Percentiles rank a stretch among this genome's conserved stretches.
Conservation (phyloP, 768 basidiomycete species). For the Boletus subparvulus region DNA sequence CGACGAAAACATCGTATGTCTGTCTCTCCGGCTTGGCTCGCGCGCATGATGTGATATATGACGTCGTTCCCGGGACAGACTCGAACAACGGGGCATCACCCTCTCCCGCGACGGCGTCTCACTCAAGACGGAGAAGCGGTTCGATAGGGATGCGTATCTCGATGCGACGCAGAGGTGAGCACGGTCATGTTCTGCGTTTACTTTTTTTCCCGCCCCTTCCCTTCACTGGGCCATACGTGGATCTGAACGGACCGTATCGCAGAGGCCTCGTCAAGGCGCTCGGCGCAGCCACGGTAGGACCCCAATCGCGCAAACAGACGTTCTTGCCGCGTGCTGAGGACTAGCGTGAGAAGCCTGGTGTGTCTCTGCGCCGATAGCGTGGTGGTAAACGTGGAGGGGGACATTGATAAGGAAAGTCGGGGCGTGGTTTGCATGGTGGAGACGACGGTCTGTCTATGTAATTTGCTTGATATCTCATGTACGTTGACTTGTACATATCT, state of each 20-base stretch:
- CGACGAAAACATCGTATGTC: constrained; percentile 57
- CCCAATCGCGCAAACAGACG: constrained; percentile 7
- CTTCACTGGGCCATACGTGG: not conserved
- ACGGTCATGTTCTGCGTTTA: not conserved
- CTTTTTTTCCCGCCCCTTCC: too few species aligned
- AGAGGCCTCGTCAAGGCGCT: constrained; percentile 55
- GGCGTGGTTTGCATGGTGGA: too few species aligned
- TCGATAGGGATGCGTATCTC: constrained; percentile 63
- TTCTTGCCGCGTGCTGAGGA: not conserved
- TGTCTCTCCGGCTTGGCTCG: too few species aligned
- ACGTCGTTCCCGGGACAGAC: constrained; percentile 1
- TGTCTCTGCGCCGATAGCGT: constrained; percentile 4
- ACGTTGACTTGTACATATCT: too few species aligned
- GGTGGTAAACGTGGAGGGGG: not conserved
- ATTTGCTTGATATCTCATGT: too few species aligned
- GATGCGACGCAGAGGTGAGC: constrained; percentile 70
- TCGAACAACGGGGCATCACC: constrained; percentile 56
- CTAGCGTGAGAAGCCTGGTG: constrained; percentile 4
- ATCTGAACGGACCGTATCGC: not conserved
- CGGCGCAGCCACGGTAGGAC: constrained; percentile 42
- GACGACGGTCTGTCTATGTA: too few species aligned
- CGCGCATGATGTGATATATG: too few species aligned
- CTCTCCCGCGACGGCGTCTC: constrained; percentile 62
- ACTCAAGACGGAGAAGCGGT: constrained; percentile 59
- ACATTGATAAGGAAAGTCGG: not conserved